Conservation (phyloP, 306 rosid genomes). For the Parietaria judaica region DNA sequence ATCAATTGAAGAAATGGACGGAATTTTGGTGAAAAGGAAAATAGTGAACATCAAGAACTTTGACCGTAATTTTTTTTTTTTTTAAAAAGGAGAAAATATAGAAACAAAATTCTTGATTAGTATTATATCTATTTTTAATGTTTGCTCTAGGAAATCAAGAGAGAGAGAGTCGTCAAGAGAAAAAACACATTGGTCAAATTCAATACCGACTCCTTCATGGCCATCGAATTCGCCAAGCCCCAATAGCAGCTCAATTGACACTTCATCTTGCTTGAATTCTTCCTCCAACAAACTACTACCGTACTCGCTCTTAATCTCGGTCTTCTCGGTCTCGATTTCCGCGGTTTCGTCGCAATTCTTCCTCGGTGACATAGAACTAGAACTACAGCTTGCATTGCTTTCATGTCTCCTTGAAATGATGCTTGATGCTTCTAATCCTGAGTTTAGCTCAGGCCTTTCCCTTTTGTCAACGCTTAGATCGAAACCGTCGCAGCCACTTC, state of each 20-base stretch:
- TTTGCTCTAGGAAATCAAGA: conserved; percentile 6
- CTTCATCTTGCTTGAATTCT: conserved; percentile 16
- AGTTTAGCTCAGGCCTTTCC: conserved; percentile 14
- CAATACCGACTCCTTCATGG: conserved; percentile 42
- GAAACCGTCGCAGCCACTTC: neutral
- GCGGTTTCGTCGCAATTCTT: conserved; percentile 16
- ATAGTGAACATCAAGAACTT: too few relatives aligned
- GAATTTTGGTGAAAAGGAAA: too few relatives aligned
- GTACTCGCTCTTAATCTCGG: neutral
- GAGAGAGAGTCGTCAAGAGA: conserved; percentile 20
- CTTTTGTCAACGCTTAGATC: neutral
- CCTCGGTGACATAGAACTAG: conserved; percentile 22
- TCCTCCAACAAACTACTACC: neutral
- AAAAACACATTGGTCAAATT: conserved; percentile 20
- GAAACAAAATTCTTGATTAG: too few relatives aligned
- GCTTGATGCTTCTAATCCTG: conserved; percentile 17
- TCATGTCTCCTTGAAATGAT: conserved; percentile 2
- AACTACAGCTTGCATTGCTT: conserved; percentile 9
- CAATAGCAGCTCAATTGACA: conserved; percentile 42
- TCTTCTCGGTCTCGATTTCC: conserved; percentile 4
- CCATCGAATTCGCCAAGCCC: conserved; percentile 56
- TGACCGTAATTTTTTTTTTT: too few relatives aligned
- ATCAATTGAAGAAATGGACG: too few relatives aligned
- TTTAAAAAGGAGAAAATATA: too few relatives aligned
- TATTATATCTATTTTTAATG: too few relatives aligned